Evolutionary conservation across 495 filamentous ascomycete genomes (phyloP).

Genomic region (Aspergillus funiculosus): DNA sequence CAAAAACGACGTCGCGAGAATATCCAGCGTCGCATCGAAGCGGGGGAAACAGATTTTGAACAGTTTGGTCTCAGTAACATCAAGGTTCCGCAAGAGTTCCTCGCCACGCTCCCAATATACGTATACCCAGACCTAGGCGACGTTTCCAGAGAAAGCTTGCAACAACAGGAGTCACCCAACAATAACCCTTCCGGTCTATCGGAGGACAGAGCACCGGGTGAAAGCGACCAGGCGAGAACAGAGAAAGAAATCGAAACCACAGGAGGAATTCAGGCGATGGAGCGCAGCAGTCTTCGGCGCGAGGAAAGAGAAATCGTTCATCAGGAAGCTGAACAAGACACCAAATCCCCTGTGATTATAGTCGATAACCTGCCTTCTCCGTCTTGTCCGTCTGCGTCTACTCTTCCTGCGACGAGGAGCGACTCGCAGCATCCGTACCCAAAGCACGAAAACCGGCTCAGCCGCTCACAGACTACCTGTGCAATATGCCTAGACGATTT

Average conservation of each 20-base stretch:
- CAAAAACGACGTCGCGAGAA: conserved; percentile 59
- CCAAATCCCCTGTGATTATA: neutral
- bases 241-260: neutral
- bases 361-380: neutral
- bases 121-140: conserved; percentile 52
- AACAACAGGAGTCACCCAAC: neutral
- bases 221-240: neutral
- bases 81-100: conserved; percentile 59
- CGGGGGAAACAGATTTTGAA: conserved; percentile 76
- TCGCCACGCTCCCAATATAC: conserved; percentile 68
- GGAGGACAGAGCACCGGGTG: neutral
- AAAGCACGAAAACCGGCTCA: conserved; percentile 18
- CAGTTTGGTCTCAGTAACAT: conserved; percentile 69
- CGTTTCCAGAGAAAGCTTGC: conserved; percentile 12
- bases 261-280: neutral
- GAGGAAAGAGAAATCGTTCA: no score
- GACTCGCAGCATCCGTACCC: neutral
- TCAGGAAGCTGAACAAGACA: neutral
- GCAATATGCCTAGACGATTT: conserved; percentile 84
- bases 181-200: neutral
- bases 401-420: neutral
- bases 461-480: conserved; percentile 54
- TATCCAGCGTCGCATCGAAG: conserved; percentile 61
- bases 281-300: neutral
- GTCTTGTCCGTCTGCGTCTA: neutral